Base-by-base conservation (phyloP, 1,284 basidiomycete genomes). In the Exobasidium rhododendri region DNA sequence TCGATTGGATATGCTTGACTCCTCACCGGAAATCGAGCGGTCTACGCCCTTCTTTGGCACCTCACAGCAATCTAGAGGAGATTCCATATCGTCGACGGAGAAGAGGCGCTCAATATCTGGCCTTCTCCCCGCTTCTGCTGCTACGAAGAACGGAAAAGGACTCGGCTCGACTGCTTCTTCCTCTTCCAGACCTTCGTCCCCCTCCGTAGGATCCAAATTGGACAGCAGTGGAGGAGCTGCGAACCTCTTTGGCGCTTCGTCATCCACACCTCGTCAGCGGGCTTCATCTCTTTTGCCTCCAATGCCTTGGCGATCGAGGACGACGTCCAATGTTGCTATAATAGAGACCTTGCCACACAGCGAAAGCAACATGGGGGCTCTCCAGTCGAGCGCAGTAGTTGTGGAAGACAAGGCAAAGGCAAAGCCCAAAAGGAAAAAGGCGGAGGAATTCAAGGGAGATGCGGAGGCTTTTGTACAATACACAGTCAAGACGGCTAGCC, bases 221-320 rank as follows among this genome's bases (percentile, higher is more conserved):
- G 72, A 74, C n/a, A 59, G 66, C n/a, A 62, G 62, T 10, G 70
- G 72, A 5, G 72, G 72, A 45, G 72, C 71, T 6, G 70, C 67
- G 6, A 58, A 51, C 7, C 64, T 74, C 1, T 74, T 74, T 44
- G 72, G 70, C 61, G 6, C 35, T 61, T 43, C 20, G 10, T 13
- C 26, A 22, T 31, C 40, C 28, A 45, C n/a, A 7, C 56, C 66
- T 13, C 56, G 69, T 17, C 71, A 64, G 17, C 59, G 72, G 31
- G 68, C 72, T 5, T 73, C 72, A 17, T 74, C 72, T n/a, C 49
- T 74, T 49, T 56, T 74, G 4, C 71, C 69, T 24, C 63, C 63
- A 1, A 65, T 73, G 13, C 64, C 63, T 46, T 73, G 70, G 59
- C 63, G 56, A 46, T 49, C 66, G 17, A 58, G 72, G 14, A 52